phyloP scores from a whole-genome alignment of 768 basidiomycete genomes.

The Cystobasidium ongulense region DNA sequence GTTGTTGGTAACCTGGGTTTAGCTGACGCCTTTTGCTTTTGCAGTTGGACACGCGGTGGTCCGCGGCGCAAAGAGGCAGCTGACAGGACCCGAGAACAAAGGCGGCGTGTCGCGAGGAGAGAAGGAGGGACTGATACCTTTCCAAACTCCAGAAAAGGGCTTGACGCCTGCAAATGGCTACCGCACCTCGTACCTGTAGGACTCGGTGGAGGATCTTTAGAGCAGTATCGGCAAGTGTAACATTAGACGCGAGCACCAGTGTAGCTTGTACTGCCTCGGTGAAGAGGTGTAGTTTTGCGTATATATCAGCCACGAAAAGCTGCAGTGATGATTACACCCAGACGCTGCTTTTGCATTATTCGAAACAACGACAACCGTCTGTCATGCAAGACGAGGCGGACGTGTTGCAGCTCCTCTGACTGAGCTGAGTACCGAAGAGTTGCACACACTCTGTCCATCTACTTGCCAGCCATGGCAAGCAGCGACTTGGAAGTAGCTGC shows the following conservation, averaged over 20 bases:
- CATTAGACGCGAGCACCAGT: too few species aligned
- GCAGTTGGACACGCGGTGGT: conserved; percentile 24
- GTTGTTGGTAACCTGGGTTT: too few species aligned
- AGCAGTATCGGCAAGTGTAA: not conserved
- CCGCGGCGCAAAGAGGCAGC: conserved; percentile 5
- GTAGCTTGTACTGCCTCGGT: too few species aligned
- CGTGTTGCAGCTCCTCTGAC: too few species aligned
- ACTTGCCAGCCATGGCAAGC: too few species aligned
- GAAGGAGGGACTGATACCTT: conserved; percentile 13
- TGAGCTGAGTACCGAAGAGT: too few species aligned
- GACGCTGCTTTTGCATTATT: not conserved
- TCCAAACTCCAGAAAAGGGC: conserved; percentile 11
- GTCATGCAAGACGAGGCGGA: too few species aligned
- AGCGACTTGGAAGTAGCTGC: too few species aligned
- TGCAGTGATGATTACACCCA: too few species aligned
- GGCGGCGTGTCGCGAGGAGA: not conserved
- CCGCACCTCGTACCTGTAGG: conserved; percentile 9
- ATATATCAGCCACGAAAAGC: too few species aligned
- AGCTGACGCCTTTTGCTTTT: not conserved
- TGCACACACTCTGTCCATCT: too few species aligned
- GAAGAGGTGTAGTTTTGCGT: too few species aligned
- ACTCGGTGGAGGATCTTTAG: not conserved
- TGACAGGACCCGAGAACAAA: conserved; percentile 23
- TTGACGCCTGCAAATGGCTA: not conserved
- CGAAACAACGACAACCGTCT: not conserved